Evolutionary conservation across 306 rosid species (phyloP).

Genomic region (Begonia fuchsioides): DNA sequence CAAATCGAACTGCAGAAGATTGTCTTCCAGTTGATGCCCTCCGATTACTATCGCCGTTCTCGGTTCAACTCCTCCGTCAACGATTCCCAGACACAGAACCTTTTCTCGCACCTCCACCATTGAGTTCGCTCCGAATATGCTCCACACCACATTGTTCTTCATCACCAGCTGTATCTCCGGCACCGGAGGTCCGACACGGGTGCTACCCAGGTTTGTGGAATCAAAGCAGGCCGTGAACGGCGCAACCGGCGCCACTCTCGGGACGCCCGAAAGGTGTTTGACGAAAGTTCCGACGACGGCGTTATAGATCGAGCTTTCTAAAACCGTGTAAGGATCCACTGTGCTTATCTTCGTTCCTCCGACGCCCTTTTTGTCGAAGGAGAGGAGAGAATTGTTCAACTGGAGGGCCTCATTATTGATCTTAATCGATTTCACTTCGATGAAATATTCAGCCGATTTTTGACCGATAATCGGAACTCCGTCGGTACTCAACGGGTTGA

Average conservation of each 20-base stretch:
- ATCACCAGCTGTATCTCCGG: slow-evolving; percentile 33
- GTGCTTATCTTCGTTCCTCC: slow-evolving; percentile 72
- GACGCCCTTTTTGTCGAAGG: slow-evolving; percentile 22
- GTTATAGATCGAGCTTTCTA: slow-evolving; percentile 40
- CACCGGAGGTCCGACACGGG: slow-evolving; percentile 24
- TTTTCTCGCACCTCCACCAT: slow-evolving; percentile 26
- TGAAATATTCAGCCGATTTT: slow-evolving; percentile 37
- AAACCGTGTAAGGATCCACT: slow-evolving; percentile 27
- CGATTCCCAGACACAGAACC: slow-evolving; percentile 43
- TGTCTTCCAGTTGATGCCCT: slow-evolving; percentile 38
- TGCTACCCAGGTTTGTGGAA: slow-evolving; percentile 6
- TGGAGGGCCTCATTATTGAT: slow-evolving; percentile 18
- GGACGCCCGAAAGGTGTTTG: not conserved
- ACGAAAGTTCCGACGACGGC: slow-evolving; percentile 28
- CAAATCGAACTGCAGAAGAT: slow-evolving; percentile 38
- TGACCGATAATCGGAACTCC: slow-evolving; percentile 13
- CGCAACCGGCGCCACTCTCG: slow-evolving; percentile 22
- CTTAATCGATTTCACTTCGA: slow-evolving; percentile 34
- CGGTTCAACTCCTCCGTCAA: slow-evolving; percentile 32
- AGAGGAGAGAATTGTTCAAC: slow-evolving; percentile 21
- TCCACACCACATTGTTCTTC: slow-evolving; percentile 37
- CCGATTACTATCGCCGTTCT: slow-evolving; percentile 44
- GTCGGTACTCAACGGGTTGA: slow-evolving; percentile 28
- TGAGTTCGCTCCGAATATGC: slow-evolving; percentile 36
- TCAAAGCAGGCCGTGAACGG: slow-evolving; percentile 43